These are phyloP conservation scores for Friedmanniomyces simplex DNA, from an alignment of 495 filamentous ascomycete species.

Conservation along the genomic window DNA sequence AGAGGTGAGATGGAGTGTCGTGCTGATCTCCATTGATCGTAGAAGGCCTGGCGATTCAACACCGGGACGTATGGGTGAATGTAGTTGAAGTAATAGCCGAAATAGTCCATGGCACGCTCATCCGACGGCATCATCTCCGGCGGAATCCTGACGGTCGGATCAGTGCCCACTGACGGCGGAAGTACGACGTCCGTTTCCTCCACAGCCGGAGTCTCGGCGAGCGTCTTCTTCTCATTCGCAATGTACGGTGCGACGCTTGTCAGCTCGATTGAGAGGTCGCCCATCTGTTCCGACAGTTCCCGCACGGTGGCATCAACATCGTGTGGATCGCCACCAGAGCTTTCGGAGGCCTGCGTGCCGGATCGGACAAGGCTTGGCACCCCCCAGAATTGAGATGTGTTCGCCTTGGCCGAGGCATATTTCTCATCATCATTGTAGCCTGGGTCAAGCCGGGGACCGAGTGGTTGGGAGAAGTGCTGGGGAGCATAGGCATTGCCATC, in stretches of 20 bases:
- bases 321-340: conserved; percentile 17
- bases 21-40: conserved; percentile 85
- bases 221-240: conserved; percentile 57
- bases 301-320: conserved; percentile 16
- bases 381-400: background rate
- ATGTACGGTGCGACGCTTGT: conserved; percentile 82
- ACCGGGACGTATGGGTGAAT: conserved; percentile 97
- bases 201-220: conserved; percentile 60
- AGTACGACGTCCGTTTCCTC: conserved; percentile 57
- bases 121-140: conserved; percentile 90
- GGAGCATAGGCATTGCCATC: background rate
- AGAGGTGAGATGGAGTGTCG: conserved; percentile 81
- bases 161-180: conserved; percentile 56
- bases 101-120: conserved; percentile 70
- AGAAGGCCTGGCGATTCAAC: conserved; percentile 71
- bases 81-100: conserved; percentile 84
- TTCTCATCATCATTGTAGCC: background rate
- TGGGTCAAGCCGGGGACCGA: conserved; percentile 1
- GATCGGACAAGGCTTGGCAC: conserved; percentile 6
- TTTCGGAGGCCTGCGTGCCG: conserved; percentile 5
- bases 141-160: conserved; percentile 75
- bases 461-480: background rate
- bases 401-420: background rate
- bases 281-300: conserved; percentile 62
- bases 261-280: conserved; percentile 79